Percentiles rank a stretch among this genome's conserved stretches.
Conservation (phyloP, 176 grass and related monocot genomes). For the Bolboschoenus planiculmis region DNA sequence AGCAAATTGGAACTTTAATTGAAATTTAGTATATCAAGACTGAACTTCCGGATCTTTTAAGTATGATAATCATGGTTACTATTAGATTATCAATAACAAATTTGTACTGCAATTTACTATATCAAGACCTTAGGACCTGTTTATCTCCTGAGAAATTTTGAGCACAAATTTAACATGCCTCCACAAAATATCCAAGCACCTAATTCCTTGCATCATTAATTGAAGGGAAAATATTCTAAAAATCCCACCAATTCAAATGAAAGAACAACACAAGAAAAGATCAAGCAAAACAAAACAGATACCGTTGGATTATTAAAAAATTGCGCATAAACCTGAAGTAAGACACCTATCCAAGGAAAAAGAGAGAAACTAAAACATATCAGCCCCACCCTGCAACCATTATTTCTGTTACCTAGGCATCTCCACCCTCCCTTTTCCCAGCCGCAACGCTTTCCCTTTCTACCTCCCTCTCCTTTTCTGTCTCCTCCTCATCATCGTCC, state of each 20-base stretch:
- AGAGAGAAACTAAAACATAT: background rate
- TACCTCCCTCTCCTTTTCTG: background rate
- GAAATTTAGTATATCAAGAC: background rate
- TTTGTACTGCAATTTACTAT: background rate
- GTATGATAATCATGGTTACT: background rate
- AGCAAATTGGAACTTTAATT: background rate
- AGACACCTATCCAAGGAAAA: background rate
- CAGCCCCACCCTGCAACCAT: background rate
- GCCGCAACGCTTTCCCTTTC: background rate
- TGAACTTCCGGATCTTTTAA: background rate
- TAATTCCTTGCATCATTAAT: background rate
- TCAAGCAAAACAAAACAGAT: background rate
- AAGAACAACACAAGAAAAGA: background rate
- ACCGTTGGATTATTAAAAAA: slow-evolving; percentile 16
- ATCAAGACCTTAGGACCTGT: background rate
- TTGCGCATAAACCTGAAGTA: background rate
- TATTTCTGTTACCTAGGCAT: background rate
- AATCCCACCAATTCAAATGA: background rate
- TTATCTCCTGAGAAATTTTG: background rate
- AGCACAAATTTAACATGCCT: background rate
- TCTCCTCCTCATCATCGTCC: background rate
- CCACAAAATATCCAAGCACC: background rate
- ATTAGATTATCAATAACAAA: background rate
- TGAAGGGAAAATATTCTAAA: background rate
- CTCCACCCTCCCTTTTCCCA: background rate